phyloP scores from a whole-genome alignment of 2,329 filamentous ascomycete genomes.

The Paraphaeosphaeria minitans region DNA sequence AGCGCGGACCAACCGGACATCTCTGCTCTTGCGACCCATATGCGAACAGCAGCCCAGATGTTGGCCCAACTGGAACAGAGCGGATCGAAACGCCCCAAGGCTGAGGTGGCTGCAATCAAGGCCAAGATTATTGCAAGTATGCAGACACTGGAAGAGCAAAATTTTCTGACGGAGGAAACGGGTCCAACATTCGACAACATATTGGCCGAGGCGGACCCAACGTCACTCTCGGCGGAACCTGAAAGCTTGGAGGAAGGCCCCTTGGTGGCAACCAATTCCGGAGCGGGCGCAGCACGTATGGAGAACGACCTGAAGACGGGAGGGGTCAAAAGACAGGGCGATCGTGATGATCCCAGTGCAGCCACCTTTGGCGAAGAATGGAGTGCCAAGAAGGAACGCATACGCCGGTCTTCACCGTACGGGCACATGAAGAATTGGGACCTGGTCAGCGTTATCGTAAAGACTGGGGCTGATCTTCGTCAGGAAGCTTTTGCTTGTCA shows the following conservation, averaged over 20 bases:
- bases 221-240: conserved; percentile 54
- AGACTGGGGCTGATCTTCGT: conserved; percentile 80
- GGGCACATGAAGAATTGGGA: conserved; percentile 93
- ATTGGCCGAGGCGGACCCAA: conserved; percentile 71
- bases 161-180: conserved; percentile 76
- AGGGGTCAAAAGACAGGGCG: conserved; percentile 78
- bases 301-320: conserved; percentile 89
- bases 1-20: conserved; percentile 76
- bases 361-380: conserved; percentile 87
- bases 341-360: conserved; percentile 83
- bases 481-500: conserved; percentile 89
- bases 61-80: conserved; percentile 81
- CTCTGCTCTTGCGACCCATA: conserved; percentile 81
- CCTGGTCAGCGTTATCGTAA: conserved; percentile 83
- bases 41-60: conserved; percentile 88
- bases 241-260: conserved; percentile 63
- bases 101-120: conserved; percentile 81
- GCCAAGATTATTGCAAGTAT: conserved; percentile 89
- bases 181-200: conserved; percentile 80
- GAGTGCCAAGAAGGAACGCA: conserved; percentile 82
- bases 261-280: conserved; percentile 63
- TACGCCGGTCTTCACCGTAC: conserved; percentile 81
- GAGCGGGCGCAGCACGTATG: conserved; percentile 80
- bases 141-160: conserved; percentile 85
- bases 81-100: conserved; percentile 76